Percentiles rank a stretch among this genome's conserved stretches.
These are phyloP conservation scores for Xylaria intraflava DNA, from an alignment of 495 filamentous ascomycete species.

Conservation along the genomic window DNA sequence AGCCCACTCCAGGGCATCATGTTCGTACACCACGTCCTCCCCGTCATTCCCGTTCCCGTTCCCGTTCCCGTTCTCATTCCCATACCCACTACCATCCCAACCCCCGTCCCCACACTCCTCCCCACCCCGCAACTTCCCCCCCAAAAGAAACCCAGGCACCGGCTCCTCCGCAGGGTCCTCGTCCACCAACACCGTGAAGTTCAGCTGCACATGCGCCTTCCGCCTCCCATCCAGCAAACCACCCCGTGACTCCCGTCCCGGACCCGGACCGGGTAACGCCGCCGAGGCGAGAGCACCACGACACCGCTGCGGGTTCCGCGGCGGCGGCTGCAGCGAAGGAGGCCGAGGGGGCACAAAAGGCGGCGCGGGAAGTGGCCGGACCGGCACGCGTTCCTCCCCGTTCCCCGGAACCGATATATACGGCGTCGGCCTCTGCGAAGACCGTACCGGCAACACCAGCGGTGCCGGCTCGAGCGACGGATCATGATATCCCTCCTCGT, in stretches of 20 bases:
- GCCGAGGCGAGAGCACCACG: not conserved
- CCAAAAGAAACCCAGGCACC: not conserved
- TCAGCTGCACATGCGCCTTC: constrained; percentile 19
- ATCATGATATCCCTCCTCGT: not conserved
- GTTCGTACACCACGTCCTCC: constrained; percentile 5
- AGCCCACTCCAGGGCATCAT: constrained; percentile 27
- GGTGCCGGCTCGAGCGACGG: constrained; percentile 4
- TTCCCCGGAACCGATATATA: not conserved
- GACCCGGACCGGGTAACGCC: not conserved
- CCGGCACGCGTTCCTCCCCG: no score
- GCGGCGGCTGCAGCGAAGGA: no score
- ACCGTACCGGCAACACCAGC: not conserved
- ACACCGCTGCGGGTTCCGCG: not conserved
- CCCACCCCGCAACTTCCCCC: not conserved
- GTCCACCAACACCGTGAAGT: constrained; percentile 23
- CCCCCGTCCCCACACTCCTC: not conserved
- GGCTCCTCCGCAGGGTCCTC: constrained; percentile 14
- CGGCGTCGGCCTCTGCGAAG: not conserved
- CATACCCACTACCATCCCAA: not conserved
- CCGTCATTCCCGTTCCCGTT: not conserved
- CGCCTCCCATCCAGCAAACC: constrained; percentile 7
- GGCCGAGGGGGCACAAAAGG: no score
- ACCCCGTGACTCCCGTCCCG: not conserved
- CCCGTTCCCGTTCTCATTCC: no score
- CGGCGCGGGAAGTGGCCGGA: not conserved